Evolutionary conservation across 768 basidiomycete species (phyloP).

Genomic region (Amanita fuliginea): DNA sequence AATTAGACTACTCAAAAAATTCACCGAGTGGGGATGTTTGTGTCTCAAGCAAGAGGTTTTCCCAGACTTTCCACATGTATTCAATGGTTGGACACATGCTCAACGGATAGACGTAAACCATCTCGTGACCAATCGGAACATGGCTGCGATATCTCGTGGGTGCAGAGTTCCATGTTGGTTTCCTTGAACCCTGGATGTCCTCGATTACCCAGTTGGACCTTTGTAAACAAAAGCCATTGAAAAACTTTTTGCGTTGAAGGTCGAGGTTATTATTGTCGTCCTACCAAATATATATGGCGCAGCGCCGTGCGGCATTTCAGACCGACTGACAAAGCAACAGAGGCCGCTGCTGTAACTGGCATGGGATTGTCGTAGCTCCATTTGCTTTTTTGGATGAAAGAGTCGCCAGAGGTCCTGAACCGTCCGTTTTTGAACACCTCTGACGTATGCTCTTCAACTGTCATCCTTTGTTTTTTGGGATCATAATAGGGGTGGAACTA

Average conservation of each 20-base stretch:
- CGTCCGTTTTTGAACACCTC: not conserved
- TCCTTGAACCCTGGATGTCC: not conserved
- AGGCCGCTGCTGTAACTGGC: too few relatives aligned
- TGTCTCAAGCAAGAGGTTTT: not conserved
- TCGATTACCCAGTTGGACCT: not conserved
- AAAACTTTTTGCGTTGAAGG: not conserved
- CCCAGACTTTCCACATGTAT: not conserved
- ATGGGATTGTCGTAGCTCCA: not conserved
- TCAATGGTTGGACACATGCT: not conserved
- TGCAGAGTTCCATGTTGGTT: not conserved
- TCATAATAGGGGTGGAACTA: too few relatives aligned
- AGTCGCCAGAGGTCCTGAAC: not conserved
- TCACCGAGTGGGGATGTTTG: slow-evolving; percentile 1
- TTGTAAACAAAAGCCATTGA: not conserved
- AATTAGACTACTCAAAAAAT: not conserved
- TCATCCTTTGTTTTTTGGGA: too few relatives aligned
- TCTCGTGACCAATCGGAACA: not conserved
- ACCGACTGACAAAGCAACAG: too few relatives aligned
- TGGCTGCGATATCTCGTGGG: not conserved
- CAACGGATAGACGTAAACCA: not conserved
- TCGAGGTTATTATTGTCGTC: not conserved
- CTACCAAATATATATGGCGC: too few relatives aligned
- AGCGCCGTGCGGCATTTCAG: too few relatives aligned
- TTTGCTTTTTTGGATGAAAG: not conserved
- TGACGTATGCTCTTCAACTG: not conserved